Conservation (phyloP, 2,329 filamentous ascomycete species). For the Nemania sp. region DNA sequence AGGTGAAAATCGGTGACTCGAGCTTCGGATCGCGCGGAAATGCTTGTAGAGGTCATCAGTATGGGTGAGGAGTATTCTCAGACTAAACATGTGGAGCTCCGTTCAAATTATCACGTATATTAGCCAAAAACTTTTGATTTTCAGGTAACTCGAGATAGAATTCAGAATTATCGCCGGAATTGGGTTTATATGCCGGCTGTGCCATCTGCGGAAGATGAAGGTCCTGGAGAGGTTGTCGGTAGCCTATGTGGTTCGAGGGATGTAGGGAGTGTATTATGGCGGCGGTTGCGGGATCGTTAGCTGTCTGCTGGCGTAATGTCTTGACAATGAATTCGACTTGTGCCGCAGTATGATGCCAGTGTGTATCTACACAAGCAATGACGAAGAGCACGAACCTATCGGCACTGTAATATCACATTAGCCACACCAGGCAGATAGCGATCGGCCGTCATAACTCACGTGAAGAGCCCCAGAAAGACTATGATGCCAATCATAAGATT, state of each 20-base stretch:
- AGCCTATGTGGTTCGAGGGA: background rate
- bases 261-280: constrained; percentile 4
- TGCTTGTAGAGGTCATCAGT: no score
- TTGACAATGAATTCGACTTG: constrained; percentile 16
- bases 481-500: background rate
- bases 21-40: no score
- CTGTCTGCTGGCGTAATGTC: constrained; percentile 15
- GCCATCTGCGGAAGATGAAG: background rate
- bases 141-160: constrained; percentile 16
- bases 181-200: background rate
- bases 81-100: no score
- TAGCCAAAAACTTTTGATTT: constrained; percentile 17
- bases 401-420: constrained; percentile 3
- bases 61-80: no score
- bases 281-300: constrained; percentile 5
- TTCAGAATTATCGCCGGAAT: background rate
- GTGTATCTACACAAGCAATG: constrained; percentile 18
- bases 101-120: no score
- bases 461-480: constrained; percentile 8
- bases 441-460: constrained; percentile 1
- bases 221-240: background rate
- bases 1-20: no score
- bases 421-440: background rate
- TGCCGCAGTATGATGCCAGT: constrained; percentile 11
- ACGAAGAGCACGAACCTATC: constrained; percentile 18